Evolutionary conservation across 345 rosid species (phyloP), one percentile per base, ranked within the genome.

Genomic region (Triadica sebifera): DNA sequence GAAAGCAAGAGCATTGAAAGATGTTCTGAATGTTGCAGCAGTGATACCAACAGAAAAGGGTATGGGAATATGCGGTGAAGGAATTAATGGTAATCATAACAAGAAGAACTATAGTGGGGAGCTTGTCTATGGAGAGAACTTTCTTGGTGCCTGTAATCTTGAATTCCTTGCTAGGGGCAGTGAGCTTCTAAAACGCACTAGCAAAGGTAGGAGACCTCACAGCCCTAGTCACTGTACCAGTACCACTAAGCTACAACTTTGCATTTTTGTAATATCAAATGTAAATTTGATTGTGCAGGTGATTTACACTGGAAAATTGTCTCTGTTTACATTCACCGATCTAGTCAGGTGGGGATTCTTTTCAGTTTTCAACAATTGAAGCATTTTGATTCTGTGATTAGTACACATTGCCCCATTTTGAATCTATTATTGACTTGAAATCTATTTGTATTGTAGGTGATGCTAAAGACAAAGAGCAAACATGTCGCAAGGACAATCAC

Each of bases 231-330:
- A 29, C 34, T 1, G 1, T 29, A 29, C 34, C 34, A 29, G 2
- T 29, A 2, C 34, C 34, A 29, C 34, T 29, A 29, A 29, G 34
- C 34, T 29, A 29, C 34, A 29, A 2, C 34, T 29, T 29, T 29
- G 34, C 2, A 29, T 29, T 29, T 29, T 29, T 29, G 34, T 2
- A 29, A 29, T 29, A 29, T 29, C 0, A 17, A 34, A 70, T 22
- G 39, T 37, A 34, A 29, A 43, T 38, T 16, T 34, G 2, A 56
- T 22, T 67, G 2, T 68, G 75, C 93, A 95, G 99, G 97, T 50
- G 99, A 93, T 69, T 92, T 95, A 77, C 99, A 93, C 78, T 95
- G 96, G 97, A 93, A 95, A 80, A 64, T 90, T 56, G 94, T 93
- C 22, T 91, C 93, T n/a, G 94, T 88, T 70, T 90, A 95, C 77